These are phyloP conservation scores for Avena atlantica DNA, from an alignment of 176 grass and related monocot species.

Conservation along the genomic window DNA sequence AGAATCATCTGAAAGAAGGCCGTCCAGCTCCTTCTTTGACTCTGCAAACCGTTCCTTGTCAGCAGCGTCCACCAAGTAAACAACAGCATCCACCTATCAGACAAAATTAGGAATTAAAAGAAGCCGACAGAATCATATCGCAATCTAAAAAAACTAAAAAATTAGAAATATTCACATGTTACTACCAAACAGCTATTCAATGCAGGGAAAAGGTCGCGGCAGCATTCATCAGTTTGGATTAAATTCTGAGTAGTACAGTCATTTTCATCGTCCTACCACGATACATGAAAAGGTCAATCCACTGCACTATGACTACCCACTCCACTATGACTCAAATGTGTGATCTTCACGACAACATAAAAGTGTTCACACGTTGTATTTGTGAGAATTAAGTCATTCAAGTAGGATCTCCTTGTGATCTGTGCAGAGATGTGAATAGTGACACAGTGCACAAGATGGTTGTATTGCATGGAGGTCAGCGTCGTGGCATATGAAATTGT, in stretches of 20 bases:
- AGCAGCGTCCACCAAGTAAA: conserved; percentile 62
- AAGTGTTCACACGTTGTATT: background rate
- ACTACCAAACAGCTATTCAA: background rate
- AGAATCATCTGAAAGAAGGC: conserved; percentile 56
- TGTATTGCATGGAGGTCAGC: background rate
- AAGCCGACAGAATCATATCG: background rate
- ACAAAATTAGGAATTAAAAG: conserved; percentile 32
- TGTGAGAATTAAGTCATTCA: background rate
- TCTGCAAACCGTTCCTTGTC: conserved; percentile 62
- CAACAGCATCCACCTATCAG: conserved; percentile 57
- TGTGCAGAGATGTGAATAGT: background rate
- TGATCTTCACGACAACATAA: background rate
- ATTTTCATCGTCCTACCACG: background rate
- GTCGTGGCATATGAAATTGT: background rate
- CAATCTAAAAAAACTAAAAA: conserved; percentile 15
- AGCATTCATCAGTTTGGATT: background rate
- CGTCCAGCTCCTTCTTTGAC: conserved; percentile 57
- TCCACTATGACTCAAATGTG: conserved; percentile 8
- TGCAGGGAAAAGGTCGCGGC: background rate
- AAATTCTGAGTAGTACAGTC: background rate
- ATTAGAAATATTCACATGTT: conserved; percentile 9
- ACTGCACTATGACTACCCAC: background rate
- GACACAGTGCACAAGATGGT: background rate
- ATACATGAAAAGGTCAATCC: conserved; percentile 13
- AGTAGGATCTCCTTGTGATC: background rate